A percentile compares a stretch with the other conserved stretches of the same genome.
phyloP scores from a whole-genome alignment of 148 eudicot species.

The Dysphania ambrosioides region DNA sequence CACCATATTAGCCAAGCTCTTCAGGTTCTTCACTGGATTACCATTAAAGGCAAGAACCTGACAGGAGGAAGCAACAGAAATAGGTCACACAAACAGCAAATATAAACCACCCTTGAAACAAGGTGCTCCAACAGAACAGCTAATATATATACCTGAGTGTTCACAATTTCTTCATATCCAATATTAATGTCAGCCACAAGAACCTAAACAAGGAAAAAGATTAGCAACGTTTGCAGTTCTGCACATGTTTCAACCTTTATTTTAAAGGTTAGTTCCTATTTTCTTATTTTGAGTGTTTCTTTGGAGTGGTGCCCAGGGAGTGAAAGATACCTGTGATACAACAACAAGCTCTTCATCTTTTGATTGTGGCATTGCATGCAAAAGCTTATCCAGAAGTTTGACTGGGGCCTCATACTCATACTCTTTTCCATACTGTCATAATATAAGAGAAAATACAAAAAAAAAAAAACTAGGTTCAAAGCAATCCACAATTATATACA shows the following conservation, averaged over 20 bases:
- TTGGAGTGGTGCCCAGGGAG: neutral
- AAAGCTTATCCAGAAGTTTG: conserved; percentile 80
- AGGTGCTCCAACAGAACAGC: neutral
- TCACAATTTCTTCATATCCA: conserved; percentile 90
- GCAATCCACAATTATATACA: neutral
- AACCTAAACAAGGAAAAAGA: conserved; percentile 38
- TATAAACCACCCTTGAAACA: neutral
- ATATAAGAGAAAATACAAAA: neutral
- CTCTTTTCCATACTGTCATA: conserved; percentile 83
- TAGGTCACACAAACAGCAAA: neutral
- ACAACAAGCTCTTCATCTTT: conserved; percentile 86
- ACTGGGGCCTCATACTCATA: conserved; percentile 92
- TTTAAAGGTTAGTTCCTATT: too few species aligned
- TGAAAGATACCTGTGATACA: conserved; percentile 65
- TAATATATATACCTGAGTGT: conserved; percentile 61
- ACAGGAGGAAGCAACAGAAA: neutral
- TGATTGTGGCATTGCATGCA: conserved; percentile 74
- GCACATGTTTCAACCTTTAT: neutral
- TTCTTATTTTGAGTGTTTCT: too few species aligned
- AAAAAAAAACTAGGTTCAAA: neutral
- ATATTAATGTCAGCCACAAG: conserved; percentile 91
- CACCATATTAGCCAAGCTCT: conserved; percentile 84
- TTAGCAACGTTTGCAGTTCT: conserved; percentile 12
- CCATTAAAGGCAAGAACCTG: conserved; percentile 87
- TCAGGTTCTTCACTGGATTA: conserved; percentile 76